These are phyloP conservation scores for Lablab purpureus DNA, from an alignment of 306 rosid genomes.

Conservation along the genomic window DNA sequence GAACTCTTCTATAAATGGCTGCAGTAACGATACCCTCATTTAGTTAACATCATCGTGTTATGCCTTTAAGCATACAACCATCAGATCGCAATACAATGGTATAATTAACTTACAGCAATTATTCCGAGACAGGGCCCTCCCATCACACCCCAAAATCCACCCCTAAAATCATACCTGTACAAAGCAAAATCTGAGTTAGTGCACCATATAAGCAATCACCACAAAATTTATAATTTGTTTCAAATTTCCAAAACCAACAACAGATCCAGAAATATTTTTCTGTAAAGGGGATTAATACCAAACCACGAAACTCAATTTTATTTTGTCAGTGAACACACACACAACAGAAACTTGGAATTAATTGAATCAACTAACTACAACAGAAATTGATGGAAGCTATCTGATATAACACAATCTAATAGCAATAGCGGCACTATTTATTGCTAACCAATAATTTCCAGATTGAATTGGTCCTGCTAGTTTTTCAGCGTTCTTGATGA, in stretches of 20 bases:
- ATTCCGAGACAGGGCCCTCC: slow-evolving; percentile 98
- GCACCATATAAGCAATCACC: slow-evolving; percentile 21
- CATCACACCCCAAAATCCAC: slow-evolving; percentile 95
- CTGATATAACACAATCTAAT: slow-evolving; percentile 6
- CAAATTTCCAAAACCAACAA: slow-evolving; percentile 5
- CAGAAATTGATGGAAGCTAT: slow-evolving; percentile 1
- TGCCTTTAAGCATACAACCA: slow-evolving; percentile 19
- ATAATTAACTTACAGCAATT: slow-evolving; percentile 75
- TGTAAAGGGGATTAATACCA: not conserved
- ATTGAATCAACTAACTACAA: slow-evolving; percentile 30
- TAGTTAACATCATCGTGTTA: slow-evolving; percentile 29
- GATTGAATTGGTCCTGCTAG: slow-evolving; percentile 87
- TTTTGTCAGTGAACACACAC: not conserved
- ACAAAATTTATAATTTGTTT: not conserved
- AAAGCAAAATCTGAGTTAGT: slow-evolving; percentile 42
- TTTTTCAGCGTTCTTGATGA: slow-evolving; percentile 87
- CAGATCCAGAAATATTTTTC: not conserved
- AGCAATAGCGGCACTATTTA: too few relatives aligned
- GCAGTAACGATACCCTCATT: slow-evolving; percentile 52
- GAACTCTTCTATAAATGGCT: slow-evolving; percentile 94
- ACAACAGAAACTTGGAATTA: slow-evolving; percentile 16
- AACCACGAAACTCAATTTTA: slow-evolving; percentile 17
- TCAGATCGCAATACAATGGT: slow-evolving; percentile 23
- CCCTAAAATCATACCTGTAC: slow-evolving; percentile 86
- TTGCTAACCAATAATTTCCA: slow-evolving; percentile 91